Conservation (phyloP, 1,284 basidiomycete genomes). For the Lentinula novae-zelandiae region DNA sequence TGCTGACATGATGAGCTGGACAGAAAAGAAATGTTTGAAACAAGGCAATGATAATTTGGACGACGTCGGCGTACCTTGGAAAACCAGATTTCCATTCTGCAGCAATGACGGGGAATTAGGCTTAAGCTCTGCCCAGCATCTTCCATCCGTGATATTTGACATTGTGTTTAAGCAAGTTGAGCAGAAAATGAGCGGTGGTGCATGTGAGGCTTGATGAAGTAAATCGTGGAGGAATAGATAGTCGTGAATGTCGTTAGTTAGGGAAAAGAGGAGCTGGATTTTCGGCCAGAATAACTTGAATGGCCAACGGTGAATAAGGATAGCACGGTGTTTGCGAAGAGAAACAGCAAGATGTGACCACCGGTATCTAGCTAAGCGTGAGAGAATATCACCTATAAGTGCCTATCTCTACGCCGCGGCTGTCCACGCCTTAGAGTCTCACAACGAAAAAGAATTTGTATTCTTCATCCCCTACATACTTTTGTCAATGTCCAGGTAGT, state of each 20-base stretch:
- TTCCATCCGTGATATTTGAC: constrained; percentile 6
- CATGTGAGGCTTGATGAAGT: no score
- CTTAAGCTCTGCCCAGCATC: constrained; percentile 39
- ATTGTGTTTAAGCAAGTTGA: neutral
- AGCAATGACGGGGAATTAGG: constrained; percentile 50
- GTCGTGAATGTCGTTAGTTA: neutral
- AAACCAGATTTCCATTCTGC: constrained; percentile 56
- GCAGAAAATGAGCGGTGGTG: neutral
- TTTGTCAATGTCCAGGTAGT: no score
- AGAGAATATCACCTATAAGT: no score
- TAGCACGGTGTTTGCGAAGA: no score
- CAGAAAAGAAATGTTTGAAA: constrained; percentile 11
- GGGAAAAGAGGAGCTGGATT: neutral
- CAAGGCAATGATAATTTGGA: constrained; percentile 2
- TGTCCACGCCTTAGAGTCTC: no score
- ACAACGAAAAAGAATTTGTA: no score
- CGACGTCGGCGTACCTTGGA: constrained; percentile 46
- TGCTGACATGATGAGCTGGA: constrained; percentile 46
- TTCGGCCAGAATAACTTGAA: no score
- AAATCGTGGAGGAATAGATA: neutral
- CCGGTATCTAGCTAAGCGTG: no score
- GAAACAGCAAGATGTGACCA: no score
- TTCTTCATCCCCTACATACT: no score
- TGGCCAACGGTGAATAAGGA: no score
- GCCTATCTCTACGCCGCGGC: no score